Evolutionary conservation across 1,139 yeast species (phyloP), one percentile per base, ranked within the genome.

Genomic region (Pichia sp.): DNA sequence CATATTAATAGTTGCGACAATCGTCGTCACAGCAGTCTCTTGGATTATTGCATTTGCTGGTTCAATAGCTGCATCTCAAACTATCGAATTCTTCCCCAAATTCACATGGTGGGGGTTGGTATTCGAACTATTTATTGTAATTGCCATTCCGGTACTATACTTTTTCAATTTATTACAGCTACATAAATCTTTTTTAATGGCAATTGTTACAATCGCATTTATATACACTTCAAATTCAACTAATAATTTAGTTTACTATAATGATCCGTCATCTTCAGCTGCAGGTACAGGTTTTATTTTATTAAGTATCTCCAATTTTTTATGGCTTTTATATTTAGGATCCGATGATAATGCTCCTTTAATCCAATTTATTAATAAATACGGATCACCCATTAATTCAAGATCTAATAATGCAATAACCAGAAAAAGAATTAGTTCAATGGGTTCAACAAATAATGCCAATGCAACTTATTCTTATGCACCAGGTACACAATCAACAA

Each of bases 31-130:
- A 2, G 51, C 76, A 16, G 66, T 81, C 29, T 66, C 86, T 4
- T 91, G 97, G 97, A 68, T 87, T 46, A 75, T 91, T 35, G 85
- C 95, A 10, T 69, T 91, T 42, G 93, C 81, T 5, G 96, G 96
- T 2, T 86, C 95, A 11, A 80, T 84, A 14, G 80, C 93, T 1
- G 65, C 80, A 14, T 47, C 50, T 6, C 44, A 47, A 19, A 43
- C 47, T 15, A 31, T 47, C 6, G 16, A 31, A 8, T 35, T 32
- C 30, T 86, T 80, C 59, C 96, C 96, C 2, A 76, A 78, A 50
- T 84, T 91, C 62, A 76, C 93, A 8, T 91, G 98, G 98, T 91
- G 98, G 98, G 95, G 95, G 4, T 64, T 91, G n/a, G 91, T 84
- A 7, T 91, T 79, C 57, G 79, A 91, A 64, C 67, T 88, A 27